Percentiles rank a stretch among this genome's conserved stretches.
Evolutionary conservation across 1,139 yeast genomes (phyloP).

Genomic region (Yamadazyma trypodendri): DNA sequence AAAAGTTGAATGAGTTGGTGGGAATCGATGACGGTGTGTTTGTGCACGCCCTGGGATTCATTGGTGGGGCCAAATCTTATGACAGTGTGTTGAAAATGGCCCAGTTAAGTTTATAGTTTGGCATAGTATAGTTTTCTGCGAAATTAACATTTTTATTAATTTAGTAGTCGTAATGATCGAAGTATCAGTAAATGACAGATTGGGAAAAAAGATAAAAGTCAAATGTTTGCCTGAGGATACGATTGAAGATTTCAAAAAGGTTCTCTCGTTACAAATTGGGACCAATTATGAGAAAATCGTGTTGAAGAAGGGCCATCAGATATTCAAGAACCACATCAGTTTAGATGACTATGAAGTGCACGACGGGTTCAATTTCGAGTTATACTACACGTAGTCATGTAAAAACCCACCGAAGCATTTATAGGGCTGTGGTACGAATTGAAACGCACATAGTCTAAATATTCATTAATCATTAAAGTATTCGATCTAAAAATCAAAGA

Average conservation of each 20-base stretch:
- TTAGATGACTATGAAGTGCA: slow-evolving; percentile 92
- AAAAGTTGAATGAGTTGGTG: slow-evolving; percentile 63
- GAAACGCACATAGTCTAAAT: background rate
- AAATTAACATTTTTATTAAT: background rate
- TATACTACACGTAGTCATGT: slow-evolving; percentile 75
- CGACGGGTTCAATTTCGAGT: slow-evolving; percentile 82
- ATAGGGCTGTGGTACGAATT: too few species aligned
- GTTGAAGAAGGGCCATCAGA: slow-evolving; percentile 74
- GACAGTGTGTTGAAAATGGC: slow-evolving; percentile 83
- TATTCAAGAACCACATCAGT: slow-evolving; percentile 84
- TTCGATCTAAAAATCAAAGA: slow-evolving; percentile 43
- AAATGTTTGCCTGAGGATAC: slow-evolving; percentile 85
- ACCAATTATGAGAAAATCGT: slow-evolving; percentile 63
- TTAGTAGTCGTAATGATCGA: slow-evolving; percentile 24
- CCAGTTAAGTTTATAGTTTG: slow-evolving; percentile 37
- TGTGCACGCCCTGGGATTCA: slow-evolving; percentile 95
- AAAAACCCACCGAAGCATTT: too few species aligned
- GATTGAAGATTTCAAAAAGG: slow-evolving; percentile 88
- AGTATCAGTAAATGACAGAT: slow-evolving; percentile 45
- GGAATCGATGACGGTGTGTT: slow-evolving; percentile 87
- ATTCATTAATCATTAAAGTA: slow-evolving; percentile 1
- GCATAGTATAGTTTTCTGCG: too few species aligned
- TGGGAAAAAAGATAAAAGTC: slow-evolving; percentile 85
- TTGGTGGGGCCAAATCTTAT: slow-evolving; percentile 85
- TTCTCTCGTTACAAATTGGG: slow-evolving; percentile 80